Evolutionary conservation across 495 filamentous ascomycete genomes (phyloP).

Genomic region (Paragyromitra xinjiangensis): DNA sequence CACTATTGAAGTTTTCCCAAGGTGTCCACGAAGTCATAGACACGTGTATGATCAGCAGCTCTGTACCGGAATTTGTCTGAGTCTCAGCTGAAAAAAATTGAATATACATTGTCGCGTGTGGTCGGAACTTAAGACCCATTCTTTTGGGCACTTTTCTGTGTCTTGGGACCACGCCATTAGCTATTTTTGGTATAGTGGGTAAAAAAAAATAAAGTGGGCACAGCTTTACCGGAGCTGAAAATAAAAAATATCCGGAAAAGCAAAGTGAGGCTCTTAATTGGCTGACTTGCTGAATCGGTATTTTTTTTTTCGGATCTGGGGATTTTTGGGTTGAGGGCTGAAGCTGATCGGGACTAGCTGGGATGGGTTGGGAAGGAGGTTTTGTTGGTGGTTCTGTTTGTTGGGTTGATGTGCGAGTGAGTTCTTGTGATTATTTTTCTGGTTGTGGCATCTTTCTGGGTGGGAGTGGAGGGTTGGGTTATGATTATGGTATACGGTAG

Average conservation of each 20-base stretch:
- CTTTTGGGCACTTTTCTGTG: neutral
- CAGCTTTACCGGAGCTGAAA: constrained; percentile 15
- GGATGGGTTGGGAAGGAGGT: neutral
- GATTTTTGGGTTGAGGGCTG: neutral
- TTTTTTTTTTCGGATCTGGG: neutral
- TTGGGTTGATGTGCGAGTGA: constrained; percentile 27
- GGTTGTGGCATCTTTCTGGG: neutral
- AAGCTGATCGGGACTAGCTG: neutral
- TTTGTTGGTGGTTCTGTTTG: neutral
- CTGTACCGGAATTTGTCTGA: neutral
- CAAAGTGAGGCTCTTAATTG: neutral
- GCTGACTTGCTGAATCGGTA: neutral
- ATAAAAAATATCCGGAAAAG: constrained; percentile 12
- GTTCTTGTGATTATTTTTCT: constrained; percentile 1
- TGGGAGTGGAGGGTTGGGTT: neutral
- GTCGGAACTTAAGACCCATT: neutral
- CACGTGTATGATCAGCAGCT: constrained; percentile 27
- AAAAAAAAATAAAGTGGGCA: neutral
- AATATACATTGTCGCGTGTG: neutral
- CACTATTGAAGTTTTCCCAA: constrained; percentile 7
- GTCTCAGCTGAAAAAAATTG: constrained; percentile 2
- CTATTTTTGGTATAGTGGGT: constrained; percentile 29
- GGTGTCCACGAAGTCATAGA: constrained; percentile 28
- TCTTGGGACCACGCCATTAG: constrained; percentile 12
- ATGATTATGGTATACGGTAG: neutral